A percentile compares a stretch with the other conserved stretches of the same genome.
phyloP scores from a whole-genome alignment of 176 grass and related monocot genomes.

The Areca catechu region DNA sequence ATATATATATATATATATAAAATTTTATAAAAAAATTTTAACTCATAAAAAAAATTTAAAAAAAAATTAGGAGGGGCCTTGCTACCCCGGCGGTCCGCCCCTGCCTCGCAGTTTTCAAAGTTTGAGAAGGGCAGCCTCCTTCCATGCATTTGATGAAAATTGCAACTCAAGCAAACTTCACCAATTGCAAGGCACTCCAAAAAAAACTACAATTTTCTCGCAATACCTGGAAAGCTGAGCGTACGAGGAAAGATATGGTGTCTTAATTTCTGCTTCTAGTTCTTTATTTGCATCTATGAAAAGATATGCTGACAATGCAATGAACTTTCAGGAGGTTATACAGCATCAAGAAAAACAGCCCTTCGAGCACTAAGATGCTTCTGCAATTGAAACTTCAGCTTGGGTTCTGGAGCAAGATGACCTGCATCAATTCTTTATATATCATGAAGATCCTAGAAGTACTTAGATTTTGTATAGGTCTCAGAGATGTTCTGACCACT shows the following conservation, averaged over 20 bases:
- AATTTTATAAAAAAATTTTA: too few relatives aligned
- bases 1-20: too few relatives aligned
- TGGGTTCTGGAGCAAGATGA: slow-evolving; percentile 58
- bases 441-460: too few relatives aligned
- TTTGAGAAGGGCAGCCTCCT: slow-evolving; percentile 16
- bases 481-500: neutral
- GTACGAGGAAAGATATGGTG: slow-evolving; percentile 47
- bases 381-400: slow-evolving; percentile 53
- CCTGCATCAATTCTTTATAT: too few relatives aligned
- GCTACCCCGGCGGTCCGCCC: too few relatives aligned
- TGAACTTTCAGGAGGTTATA: slow-evolving; percentile 44
- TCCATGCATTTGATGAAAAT: slow-evolving; percentile 15
- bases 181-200: slow-evolving; percentile 18
- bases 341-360: slow-evolving; percentile 71
- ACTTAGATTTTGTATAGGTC: too few relatives aligned
- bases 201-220: slow-evolving; percentile 17
- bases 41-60: too few relatives aligned
- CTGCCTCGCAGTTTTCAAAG: slow-evolving; percentile 27
- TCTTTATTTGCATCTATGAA: too few relatives aligned
- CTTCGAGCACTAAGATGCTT: slow-evolving; percentile 68
- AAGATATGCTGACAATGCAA: too few relatives aligned
- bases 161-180: slow-evolving; percentile 25
- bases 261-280: too few relatives aligned
- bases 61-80: too few relatives aligned
- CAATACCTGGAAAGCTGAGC: slow-evolving; percentile 56